Base-by-base conservation (phyloP, 1,139 yeast species). In the Kurtzmaniella natalensis region DNA sequence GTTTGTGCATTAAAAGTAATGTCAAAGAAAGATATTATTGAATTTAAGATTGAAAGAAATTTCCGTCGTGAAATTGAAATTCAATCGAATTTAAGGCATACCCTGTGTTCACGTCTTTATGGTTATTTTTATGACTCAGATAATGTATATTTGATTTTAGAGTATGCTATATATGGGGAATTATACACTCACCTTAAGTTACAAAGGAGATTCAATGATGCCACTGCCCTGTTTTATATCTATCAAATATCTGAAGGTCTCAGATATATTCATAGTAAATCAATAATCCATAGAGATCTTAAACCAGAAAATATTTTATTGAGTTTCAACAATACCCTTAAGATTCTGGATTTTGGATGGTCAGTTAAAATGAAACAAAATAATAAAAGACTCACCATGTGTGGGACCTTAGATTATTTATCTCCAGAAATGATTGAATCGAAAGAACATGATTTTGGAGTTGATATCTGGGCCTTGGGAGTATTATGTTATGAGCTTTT, bases 391-490 rank as follows among this genome's bases (percentile, higher is more conserved):
- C 70, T 78, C 14, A 92, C 98, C 0, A 76, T 92, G 62, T 92
- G 98, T 58, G 98, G 98, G 0, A 92, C 98, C 0, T 66, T 92
- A 26, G 98, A 92, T 56, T 92, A 92, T 50, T 60, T 92, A 13
- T 94, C 98, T 0, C 98, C 98, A 3, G 98, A 92, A 60, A 83
- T 92, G 86, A 86, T 92, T 10, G 94, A 83, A 45, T 80, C 85
- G 2, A 77, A 76, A 47, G 83, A 79, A 23, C 95, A 92, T 50
- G 94, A 85, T 48, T 72, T 70, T 37, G 67, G 71, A 30, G 96
- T 87, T 0, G 98, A 92, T 53, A 72, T 84, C 9, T 92, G 98
- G 98, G 87, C 97, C 0, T 63, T 92, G 37, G 98, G 98, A 0
- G 79, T 92, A 2, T 59, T 92, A 29, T 74, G 89, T 40, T 92